Base-by-base conservation (phyloP, 2,329 filamentous ascomycete genomes). In the Fusarium sp. region DNA sequence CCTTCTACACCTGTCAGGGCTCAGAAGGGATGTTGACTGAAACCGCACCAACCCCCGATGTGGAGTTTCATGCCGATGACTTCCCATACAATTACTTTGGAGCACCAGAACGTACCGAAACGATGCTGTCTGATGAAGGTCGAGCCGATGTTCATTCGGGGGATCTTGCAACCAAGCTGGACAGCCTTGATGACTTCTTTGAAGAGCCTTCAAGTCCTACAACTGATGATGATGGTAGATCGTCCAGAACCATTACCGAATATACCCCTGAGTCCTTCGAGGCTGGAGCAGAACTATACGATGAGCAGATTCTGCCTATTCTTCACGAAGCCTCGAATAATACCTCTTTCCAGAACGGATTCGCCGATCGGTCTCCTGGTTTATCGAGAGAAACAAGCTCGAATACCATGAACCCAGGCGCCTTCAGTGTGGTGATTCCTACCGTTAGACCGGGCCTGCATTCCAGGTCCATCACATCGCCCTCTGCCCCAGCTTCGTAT, bases 21-120 rank as follows among this genome's bases (percentile, higher is more conserved):
- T 86, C 88, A 7, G 87, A 91, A 70, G 88, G 88, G 18, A 83
- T 84, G 14, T 77, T 84, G 35, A 83, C 87, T 11, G 89, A 92
- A 60, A 85, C 89, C 7, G 87, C 89, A 2, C 88, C 90, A 7
- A 96, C 94, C 1, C 92, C 94, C 2, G 95, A 97, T 48, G 91
- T 99, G 32, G 95, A 97, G 77, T 98, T 99, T 81, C 93, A 97
- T 74, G 88, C 90, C 5, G 97, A 99, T 68, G 95, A 98, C 67
- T 95, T 93, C 76, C 90, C 91, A 14, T 93, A 92, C 74, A 91
- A 92, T 13, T 94, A 95, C 79, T 95, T 95, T 82, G 89, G 90
- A 3, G 83, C 88, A 20, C 81, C 83, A 1, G 91, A 95, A 71
- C 89, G 94, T 56, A 93, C 94, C 3, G 93, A 94, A 58, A 98